Conservation (phyloP, 352 stramenopile species). For the Pelagophyceae sp. region DNA sequence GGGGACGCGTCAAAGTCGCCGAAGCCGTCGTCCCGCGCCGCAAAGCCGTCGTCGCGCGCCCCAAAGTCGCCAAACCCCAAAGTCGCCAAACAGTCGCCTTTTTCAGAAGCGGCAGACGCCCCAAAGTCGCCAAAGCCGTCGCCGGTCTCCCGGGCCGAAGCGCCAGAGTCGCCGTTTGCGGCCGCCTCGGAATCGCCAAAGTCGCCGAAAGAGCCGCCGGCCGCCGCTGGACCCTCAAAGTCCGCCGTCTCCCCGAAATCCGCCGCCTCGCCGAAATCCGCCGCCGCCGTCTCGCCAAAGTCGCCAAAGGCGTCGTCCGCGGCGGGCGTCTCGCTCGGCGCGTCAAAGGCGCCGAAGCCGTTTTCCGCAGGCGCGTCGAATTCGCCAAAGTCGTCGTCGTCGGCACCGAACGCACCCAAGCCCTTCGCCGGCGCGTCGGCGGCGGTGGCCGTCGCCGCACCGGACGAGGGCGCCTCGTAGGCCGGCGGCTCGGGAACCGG, state of each 20-base stretch:
- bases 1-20: background rate
- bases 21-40: background rate
- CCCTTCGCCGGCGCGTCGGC: too few species aligned
- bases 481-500: too few species aligned
- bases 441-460: too few species aligned
- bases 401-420: too few species aligned
- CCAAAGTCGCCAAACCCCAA: too few species aligned
- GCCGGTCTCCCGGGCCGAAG: background rate
- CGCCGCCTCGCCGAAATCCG: background rate
- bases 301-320: background rate
- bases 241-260: background rate
- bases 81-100: background rate
- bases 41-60: background rate
- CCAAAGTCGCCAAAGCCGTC: background rate
- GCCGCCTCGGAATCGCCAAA: background rate
- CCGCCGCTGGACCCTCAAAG: background rate
- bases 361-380: too few species aligned
- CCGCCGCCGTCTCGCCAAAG: background rate
- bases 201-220: background rate
- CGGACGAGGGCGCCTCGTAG: too few species aligned
- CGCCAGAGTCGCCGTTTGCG: background rate
- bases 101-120: background rate
- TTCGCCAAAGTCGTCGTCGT: too few species aligned
- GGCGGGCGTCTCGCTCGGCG: background rate
- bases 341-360: background rate